phyloP scores from a whole-genome alignment of 2,329 filamentous ascomycete genomes.

The Colletotrichum nymphaeae region DNA sequence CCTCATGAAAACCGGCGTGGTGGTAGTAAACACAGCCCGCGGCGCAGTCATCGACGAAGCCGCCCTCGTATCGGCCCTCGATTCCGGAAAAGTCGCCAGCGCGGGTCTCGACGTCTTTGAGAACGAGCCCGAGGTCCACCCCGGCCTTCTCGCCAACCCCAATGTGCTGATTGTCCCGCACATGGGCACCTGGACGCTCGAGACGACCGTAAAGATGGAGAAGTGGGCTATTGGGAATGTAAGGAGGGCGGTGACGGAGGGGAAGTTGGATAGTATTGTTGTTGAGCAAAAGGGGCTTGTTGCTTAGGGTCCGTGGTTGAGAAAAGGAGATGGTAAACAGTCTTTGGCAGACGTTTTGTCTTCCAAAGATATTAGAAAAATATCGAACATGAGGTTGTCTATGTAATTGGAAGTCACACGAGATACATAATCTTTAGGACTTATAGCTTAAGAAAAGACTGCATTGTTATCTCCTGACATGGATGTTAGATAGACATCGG shows the following conservation, averaged over 20 bases:
- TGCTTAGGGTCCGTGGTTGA: neutral
- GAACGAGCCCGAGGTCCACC: slow-evolving; percentile 81
- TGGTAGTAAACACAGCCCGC: slow-evolving; percentile 86
- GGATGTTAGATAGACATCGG: too few relatives aligned
- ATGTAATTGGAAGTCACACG: too few relatives aligned
- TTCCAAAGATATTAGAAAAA: neutral
- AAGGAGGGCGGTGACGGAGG: slow-evolving; percentile 68
- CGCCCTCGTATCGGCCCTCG: slow-evolving; percentile 79
- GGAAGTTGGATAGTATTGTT: slow-evolving; percentile 75
- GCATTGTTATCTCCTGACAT: too few relatives aligned
- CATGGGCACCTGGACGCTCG: slow-evolving; percentile 86
- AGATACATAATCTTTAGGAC: too few relatives aligned
- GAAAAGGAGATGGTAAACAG: too few relatives aligned
- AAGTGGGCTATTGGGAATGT: slow-evolving; percentile 80
- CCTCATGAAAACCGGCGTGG: slow-evolving; percentile 81
- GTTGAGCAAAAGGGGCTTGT: slow-evolving; percentile 69
- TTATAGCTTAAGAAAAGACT: too few relatives aligned
- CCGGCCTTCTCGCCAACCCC: slow-evolving; percentile 76
- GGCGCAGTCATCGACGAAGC: slow-evolving; percentile 86
- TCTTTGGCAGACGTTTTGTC: too few relatives aligned
- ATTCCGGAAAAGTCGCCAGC: slow-evolving; percentile 75
- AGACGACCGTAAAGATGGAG: slow-evolving; percentile 76
- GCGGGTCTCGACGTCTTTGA: slow-evolving; percentile 87
- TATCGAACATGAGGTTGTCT: too few relatives aligned
- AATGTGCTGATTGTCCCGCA: slow-evolving; percentile 83